Evolutionary conservation across 176 grass and related monocot genomes (phyloP), one percentile per base, ranked within the genome.

Genomic region (Lolium perenne): DNA sequence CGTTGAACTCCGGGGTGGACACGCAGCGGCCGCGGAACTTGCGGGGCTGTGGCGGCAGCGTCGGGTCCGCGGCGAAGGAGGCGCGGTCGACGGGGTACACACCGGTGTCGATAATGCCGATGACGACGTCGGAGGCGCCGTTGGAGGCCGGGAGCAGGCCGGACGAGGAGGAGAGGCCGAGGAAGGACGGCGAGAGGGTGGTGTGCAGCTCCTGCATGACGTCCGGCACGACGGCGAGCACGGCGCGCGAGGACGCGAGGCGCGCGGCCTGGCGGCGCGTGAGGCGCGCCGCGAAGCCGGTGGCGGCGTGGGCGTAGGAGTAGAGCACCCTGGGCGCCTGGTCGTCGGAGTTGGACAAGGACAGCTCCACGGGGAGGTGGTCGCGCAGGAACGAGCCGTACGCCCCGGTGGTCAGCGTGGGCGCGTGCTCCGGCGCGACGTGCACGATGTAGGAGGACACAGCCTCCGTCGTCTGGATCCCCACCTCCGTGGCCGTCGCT

Each of bases 211-310:
- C 35, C 43, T 35, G 82, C 22, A 35, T 10, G 29, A 4, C 25
- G 38, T 93, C 88, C 0, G 70, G 86, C 43, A 88, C 79, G 73
- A 95, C 79, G 26, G 88, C 80, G n/a, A 86, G 66, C n/a, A 93
- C 73, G n/a, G 59, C 68, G 1, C 74, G 68, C 59, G 85, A 74
- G 0, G 84, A 26, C 7, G 20, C 77, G 46, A 97, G 80, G 47
- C 38, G 81, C 3, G 87, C 32, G 32, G 32, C 32, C 32, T 35
- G 32, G 32, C 32, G 32, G 32, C 32, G 32, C 32, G 32, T 35
- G 32, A 35, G 32, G 32, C 32, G 32, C 32, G 32, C 32, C 32
- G 32, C 32, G 32, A 35, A 35, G 32, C 32, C 32, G 32, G 32
- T 86, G 13, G 70, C 29, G 41, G 88, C 68, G 25, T 75, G 75